Conservation (phyloP, 495 filamentous ascomycete species). For the Parmelia sp. region DNA sequence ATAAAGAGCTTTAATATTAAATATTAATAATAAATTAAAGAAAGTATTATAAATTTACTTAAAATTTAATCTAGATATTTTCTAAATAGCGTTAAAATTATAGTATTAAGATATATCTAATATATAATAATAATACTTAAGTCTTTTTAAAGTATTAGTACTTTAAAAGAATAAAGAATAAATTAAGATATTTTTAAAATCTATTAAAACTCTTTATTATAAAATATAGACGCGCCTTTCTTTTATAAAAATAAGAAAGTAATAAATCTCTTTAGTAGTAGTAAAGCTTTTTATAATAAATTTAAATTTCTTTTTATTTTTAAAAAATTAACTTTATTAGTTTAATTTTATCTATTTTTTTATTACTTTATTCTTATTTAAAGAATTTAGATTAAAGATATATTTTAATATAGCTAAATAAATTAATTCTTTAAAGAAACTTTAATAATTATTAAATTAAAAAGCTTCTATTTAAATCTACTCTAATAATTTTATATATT, state of each 20-base stretch:
- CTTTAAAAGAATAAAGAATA: background rate
- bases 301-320: background rate
- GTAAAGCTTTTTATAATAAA: background rate
- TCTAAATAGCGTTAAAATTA: background rate
- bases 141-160: background rate
- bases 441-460: background rate
- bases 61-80: background rate
- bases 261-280: background rate
- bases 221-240: background rate
- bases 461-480: background rate
- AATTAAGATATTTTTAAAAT: background rate
- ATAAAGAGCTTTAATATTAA: background rate
- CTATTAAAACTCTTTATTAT: background rate
- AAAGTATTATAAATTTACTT: background rate
- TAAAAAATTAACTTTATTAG: background rate
- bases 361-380: background rate
- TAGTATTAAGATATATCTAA: background rate
- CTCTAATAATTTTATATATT: background rate
- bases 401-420: background rate
- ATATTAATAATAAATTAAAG: background rate
- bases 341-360: background rate
- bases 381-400: background rate
- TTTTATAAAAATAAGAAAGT: background rate
- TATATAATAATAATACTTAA: background rate
- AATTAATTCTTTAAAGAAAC: background rate